Conservation (phyloP, 768 basidiomycete genomes). For the Kwoniella newhampshirensis region DNA sequence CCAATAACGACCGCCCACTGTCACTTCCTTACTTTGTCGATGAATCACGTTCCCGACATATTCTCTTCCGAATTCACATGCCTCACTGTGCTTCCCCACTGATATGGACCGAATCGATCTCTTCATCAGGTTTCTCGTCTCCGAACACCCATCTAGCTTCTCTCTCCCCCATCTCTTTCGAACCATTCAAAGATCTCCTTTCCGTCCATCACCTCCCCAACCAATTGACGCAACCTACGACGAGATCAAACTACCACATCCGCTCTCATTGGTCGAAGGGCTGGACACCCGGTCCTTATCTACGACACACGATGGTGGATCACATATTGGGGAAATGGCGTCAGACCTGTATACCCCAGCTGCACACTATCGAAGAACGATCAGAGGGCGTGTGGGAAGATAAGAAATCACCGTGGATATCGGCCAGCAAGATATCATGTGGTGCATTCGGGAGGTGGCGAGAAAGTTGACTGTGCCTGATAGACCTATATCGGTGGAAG, state of each 20-base stretch:
- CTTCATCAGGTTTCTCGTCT: conserved; percentile 13
- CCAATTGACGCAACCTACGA: not conserved
- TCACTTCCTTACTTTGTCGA: not conserved
- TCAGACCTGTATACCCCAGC: conserved; percentile 8
- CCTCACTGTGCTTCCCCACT: conserved; percentile 8
- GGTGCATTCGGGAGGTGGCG: conserved; percentile 22
- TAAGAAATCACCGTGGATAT: conserved; percentile 21
- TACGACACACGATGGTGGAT: conserved; percentile 20
- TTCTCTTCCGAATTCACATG: conserved; percentile 10
- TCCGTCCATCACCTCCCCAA: not conserved
- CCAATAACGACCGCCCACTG: too few species aligned
- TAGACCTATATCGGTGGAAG: not conserved
- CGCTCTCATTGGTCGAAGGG: too few species aligned
- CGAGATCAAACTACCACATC: not conserved
- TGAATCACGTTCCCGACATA: not conserved
- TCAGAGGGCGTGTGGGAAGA: conserved; percentile 9
- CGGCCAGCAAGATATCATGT: conserved; percentile 6
- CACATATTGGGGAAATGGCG: conserved; percentile 11
- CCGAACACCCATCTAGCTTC: conserved; percentile 5
- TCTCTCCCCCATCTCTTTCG: conserved; percentile 4
- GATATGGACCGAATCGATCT: not conserved
- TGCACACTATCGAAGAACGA: conserved; percentile 12
- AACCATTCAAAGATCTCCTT: not conserved
- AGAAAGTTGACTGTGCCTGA: conserved; percentile 6
- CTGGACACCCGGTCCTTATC: conserved; percentile 2